Evolutionary conservation across 257 asterid species (phyloP), one percentile per base, ranked within the genome.

Genomic region (Nicotiana benthamiana): DNA sequence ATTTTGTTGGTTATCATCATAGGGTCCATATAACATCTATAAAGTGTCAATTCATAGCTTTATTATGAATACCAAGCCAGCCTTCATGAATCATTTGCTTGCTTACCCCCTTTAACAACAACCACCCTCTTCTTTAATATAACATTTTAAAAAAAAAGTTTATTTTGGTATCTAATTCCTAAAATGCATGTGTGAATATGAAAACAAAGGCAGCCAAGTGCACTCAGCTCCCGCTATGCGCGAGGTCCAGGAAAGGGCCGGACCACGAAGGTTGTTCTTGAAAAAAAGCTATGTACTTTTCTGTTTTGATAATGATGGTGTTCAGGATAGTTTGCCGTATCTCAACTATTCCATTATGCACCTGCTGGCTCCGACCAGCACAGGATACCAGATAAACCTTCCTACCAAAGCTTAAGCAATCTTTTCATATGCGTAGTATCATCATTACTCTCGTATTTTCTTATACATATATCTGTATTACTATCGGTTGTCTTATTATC

Each of bases 11-110:
- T 48, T 57, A 32, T 54, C 85, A 65, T 83, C 83, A 74, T 63
- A 87, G 86, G 92, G 93, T 83, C 91, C 92, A 85, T 83, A 22
- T 28, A 83, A 83, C 84, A 86, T 90, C 87, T 81, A 79, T 84
- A 89, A 91, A 91, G 91, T 83, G 83, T 83, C 79, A 48, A 48
- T 74, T 48, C 61, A 78, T 60, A 60, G 60, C 67, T 17, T 60
- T 61, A 77, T 59, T 24, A 57, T 16, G 74, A 27, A 26, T 32
- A 77, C 72, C 59, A 59, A 59, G 36, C 72, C 81, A 59, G 17
- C 81, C 57, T 77, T 36, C 81, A 34, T 77, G 75, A 67, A 91
- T 91, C 87, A 89, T 93, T 82, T 86, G 62, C 88, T 87, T 85
- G 91, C 48, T 40, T 40, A 40, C 9, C 48, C 48, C 48, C 48